phyloP scores from a whole-genome alignment of 2,329 filamentous ascomycete species.

The Clonostachys sp. region DNA sequence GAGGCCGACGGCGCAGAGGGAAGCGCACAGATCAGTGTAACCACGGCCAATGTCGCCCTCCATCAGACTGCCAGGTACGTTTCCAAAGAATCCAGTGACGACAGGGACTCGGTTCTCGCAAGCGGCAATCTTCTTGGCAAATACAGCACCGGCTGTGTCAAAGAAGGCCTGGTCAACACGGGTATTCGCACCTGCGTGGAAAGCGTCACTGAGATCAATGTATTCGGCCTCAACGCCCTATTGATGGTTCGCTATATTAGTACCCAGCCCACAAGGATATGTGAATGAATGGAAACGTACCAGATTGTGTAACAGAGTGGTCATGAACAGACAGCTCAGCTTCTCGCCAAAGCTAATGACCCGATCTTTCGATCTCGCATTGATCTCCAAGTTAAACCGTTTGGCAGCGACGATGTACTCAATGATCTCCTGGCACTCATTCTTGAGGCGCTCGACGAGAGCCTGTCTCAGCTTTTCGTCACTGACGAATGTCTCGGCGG shows the following conservation, averaged over 20 bases:
- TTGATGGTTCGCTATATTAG: not conserved
- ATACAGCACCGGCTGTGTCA: slow-evolving; percentile 53
- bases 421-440: slow-evolving; percentile 75
- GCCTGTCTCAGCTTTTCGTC: slow-evolving; percentile 50
- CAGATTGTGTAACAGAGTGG: slow-evolving; percentile 70
- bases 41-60: slow-evolving; percentile 86
- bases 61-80: slow-evolving; percentile 84
- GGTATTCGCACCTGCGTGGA: slow-evolving; percentile 60
- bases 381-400: slow-evolving; percentile 69
- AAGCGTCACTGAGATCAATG: slow-evolving; percentile 79
- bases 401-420: slow-evolving; percentile 66
- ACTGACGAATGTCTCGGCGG: slow-evolving; percentile 59
- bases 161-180: slow-evolving; percentile 68
- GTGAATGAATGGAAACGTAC: slow-evolving; percentile 16
- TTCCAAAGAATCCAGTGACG: slow-evolving; percentile 91
- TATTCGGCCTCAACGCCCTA: slow-evolving; percentile 80
- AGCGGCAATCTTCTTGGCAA: slow-evolving; percentile 59
- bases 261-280: slow-evolving; percentile 12
- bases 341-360: slow-evolving; percentile 96
- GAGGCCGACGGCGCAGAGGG: slow-evolving; percentile 85
- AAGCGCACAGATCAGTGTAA: slow-evolving; percentile 94
- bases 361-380: slow-evolving; percentile 74
- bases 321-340: slow-evolving; percentile 88
- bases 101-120: slow-evolving; percentile 70
- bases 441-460: slow-evolving; percentile 64